Base-by-base conservation (phyloP, 2,329 filamentous ascomycete genomes). In the Metarhizium album region DNA sequence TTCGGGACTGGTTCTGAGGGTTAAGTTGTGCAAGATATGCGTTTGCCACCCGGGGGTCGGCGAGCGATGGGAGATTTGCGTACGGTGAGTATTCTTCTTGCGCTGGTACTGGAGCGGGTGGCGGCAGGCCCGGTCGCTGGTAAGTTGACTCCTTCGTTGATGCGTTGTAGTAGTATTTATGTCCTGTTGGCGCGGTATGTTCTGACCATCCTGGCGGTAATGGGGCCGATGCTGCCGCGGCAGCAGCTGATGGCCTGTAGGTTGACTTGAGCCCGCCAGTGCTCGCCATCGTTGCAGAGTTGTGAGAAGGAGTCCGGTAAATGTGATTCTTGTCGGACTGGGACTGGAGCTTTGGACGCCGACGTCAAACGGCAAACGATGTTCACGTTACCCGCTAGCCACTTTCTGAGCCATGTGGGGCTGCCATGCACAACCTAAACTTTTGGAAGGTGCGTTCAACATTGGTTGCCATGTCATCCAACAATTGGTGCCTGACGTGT, bases 191-290 rank as follows among this genome's bases (percentile, higher is more conserved):
- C 48, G 90, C 89, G 68, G 84, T 90, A 70, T 96, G 90, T 67
- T 95, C 87, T n/a, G 86, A 88, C 90, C 90, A 96, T 55, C 88
- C 90, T 42, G 83, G 75, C 27, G 83, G 84, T 1, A 96, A 74
- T 35, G 86, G 80, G 45, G 50, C 31, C 4, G 79, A 74, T 37
- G 70, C 64, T 18, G 59, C 58, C 8, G 53, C 58, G 1, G 56
- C 60, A 7, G 69, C 53, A 50, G 66, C 64, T 9, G 78, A 75
- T 22, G 81, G 75, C 53, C 79, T 81, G 67, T 90, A 82, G n/a
- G 87, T 90, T 20, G 85, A 87, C 63, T 83, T 89, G 46, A 91
- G 72, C 85, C 13, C 18, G 27, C 46, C n/a, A 18, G 31, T 22
- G 27, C 40, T 43, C 22, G 40, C 40, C 40, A 43, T 43, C 20